Evolutionary conservation across 768 basidiomycete genomes (phyloP), one percentile per base, ranked within the genome.

Genomic region (Pleurotus ostreatus): DNA sequence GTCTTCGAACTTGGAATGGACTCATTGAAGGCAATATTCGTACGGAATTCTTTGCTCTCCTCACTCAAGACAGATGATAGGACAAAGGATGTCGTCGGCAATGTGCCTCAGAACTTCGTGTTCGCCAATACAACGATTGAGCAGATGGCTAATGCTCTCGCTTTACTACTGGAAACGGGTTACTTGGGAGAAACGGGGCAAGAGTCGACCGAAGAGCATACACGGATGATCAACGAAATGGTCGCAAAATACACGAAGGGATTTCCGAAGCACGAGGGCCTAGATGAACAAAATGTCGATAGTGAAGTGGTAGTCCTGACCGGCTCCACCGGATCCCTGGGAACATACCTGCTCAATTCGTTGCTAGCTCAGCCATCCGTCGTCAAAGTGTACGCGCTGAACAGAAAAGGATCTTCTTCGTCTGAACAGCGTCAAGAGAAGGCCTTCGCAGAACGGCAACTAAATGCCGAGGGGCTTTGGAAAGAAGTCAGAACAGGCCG

Each of bases 301-400:
- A 13, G 11, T n/a, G 22, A 57, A 49, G 57, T 57, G 11, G 54
- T 65, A 5, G 43, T 65, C 6, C 25, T 65, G 15, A 65, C 64
- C 13, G 64, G 64, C 11, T 59, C 64, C 2, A 65, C 64, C 8
- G 64, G 64, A 6, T 39, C 51, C 2, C 46, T 65, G 9, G 64
- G 65, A 7, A 55, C 60, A 4, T 49, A 57, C 9, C 40, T 66
- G 26, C 60, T 66, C 4, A 49, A 51, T 9, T 25, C 43, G 13
- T 53, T 66, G 12, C 13, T 60, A 7, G 9, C 18, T 11, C 44
- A 46, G 7, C n/a, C 38, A 1, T 44, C 34, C 13, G 62, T 66
- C 12, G 20, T 53, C n/a, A 48, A 44, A n/a, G 52, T 66, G 4
- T 66, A 62, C 51, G 61, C 65, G 4, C 37, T 66, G 34, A 65